Base-by-base conservation (phyloP, 164 flowering plant species). In the Stephania cephalantha region DNA sequence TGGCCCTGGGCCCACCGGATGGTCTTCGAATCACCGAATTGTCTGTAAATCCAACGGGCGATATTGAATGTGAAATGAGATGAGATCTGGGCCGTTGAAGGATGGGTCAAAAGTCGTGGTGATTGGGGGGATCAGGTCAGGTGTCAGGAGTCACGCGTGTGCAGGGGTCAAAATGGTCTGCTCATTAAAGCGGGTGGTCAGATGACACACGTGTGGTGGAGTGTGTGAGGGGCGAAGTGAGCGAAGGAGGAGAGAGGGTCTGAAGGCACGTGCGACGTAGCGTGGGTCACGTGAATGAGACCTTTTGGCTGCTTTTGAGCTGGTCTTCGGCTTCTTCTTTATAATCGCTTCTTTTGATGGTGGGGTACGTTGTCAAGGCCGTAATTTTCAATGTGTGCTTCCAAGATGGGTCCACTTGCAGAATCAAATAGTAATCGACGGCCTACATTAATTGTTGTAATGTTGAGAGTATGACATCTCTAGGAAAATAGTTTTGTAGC, bases 131-230 rank as follows among this genome's bases (percentile, higher is more conserved):
- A 25, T 25, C 25, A 25, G 25, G 65, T 66, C 74, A 70, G 75
- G 31, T 66, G 69, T 69, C 76, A 55, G 67, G 63, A 45, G 15
- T 70, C 80, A 66, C 66, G 80, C 76, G 73, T 73, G 75, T 58
- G 64, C 64, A 58, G 64, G 55, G 64, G 64, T 22, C 70, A 63
- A 64, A 7, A 42, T 35, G 42, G 42, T 35, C 42, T 35, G 42
- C 1, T 35, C 42, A 35, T 35, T 35, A 45, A 18, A 42, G 71
- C 44, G n/a, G 12, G 46, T 1, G 42, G 1, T 15, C 15, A 63
- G 71, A 11, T 25, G 25, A 30, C 66, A 46, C 71, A 78, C 74
- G 68, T 70, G 76, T n/a, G 80, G 52, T 74, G 31, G 74, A 76
- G 80, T 78, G 80, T 74, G 50, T 30, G 52, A 78, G 74, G 3